Base-by-base conservation (phyloP, 495 filamentous ascomycete genomes). In the Pyrenopolyporus hunteri region DNA sequence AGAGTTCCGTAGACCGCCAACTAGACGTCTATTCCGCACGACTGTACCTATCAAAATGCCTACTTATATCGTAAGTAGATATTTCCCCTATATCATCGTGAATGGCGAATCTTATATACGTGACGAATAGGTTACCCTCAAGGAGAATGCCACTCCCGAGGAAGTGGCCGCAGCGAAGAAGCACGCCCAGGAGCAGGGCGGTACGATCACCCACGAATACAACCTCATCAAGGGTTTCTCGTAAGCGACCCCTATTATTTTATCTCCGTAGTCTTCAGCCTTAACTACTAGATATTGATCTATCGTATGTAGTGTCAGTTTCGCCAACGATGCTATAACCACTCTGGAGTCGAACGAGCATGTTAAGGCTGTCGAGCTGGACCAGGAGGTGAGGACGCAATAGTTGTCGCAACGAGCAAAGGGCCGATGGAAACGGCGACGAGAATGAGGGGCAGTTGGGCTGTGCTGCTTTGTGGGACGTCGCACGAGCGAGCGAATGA, bases 151-250 rank as follows among this genome's bases (percentile, higher is more conserved):
- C 47, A 78, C 80, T 47, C 56, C 74, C 6, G 82, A 82, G 26
- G 77, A 93, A 63, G 75, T 95, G 31, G 76, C 85, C 17, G 84
- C 83, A 85, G 88, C 90, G 57, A 96, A 96, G 85, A 75, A 90
- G 57, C 65, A 83, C 1, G 87, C 85, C 45, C 73, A 67, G 36
- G 77, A 83, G 25, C 83, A 91, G 64, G 93, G 93, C 55, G 94
- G 93, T 57, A 83, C 81, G 68, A 92, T 97, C 76, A 84, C 75
- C 47, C 85, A 93, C 64, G 89, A 93, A 70, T 97, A 89, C 80
- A 86, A 74, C 31, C 72, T 98, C 59, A 91, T 95, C 78, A 93
- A 91, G 74, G 91, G 89, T 32, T 97, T 97, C 80, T 86, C 87
- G 94, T 97, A 85, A 68, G 89, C 64, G 16, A 54, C 39, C 39